Base-by-base conservation (phyloP, 805 yeast species). In the Saccharomycopsis fermentans region DNA sequence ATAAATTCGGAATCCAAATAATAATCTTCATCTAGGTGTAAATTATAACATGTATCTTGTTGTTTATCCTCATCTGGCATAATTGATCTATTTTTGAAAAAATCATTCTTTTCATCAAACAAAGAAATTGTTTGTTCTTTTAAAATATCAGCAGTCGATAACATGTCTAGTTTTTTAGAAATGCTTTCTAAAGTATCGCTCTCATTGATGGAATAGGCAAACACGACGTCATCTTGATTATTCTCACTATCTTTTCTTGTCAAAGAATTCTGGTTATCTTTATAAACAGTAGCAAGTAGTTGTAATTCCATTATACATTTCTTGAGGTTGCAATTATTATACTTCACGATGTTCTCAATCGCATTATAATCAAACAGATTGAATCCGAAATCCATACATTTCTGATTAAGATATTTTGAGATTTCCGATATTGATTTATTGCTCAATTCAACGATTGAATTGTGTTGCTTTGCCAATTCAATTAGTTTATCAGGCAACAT, bases 401-500 rank as follows among this genome's bases (percentile, higher is more conserved):
- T 43, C 32, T 65, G 37, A 55, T 65, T 43, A 14, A 43, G 26
- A 43, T 43, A 43, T 24, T 21, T 43, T 43, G 29, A 43, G 24
- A 43, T 21, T 21, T 43, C 29, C 9, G 24, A 27, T 21, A 9
- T 11, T 43, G 29, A 43, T 2, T 17, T n/a, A 43, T 43, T 43
- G 17, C 24, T 24, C 50, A 71, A 73, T 40, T 67, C 65, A 55
- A 69, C 75, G 34, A 69, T 71, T 0, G 83, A 69, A 8, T 72
- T 65, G 47, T 78, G 80, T 52, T 70, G 75, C 17, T 63, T 63
- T 0, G 83, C 80, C 48, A 75, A 66, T 8, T 80, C 79, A 21
- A 77, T 61, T 5, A 86, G 65, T 51, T 69, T 72, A 32, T 65
- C 63, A 0, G 90, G 90, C 5, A 85, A 69, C 36, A 69, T 72